Percentiles rank a stretch among this genome's conserved stretches.
Conservation (phyloP, 225 moss, liverwort and hornwort species). For the Anthoceros angustus region DNA sequence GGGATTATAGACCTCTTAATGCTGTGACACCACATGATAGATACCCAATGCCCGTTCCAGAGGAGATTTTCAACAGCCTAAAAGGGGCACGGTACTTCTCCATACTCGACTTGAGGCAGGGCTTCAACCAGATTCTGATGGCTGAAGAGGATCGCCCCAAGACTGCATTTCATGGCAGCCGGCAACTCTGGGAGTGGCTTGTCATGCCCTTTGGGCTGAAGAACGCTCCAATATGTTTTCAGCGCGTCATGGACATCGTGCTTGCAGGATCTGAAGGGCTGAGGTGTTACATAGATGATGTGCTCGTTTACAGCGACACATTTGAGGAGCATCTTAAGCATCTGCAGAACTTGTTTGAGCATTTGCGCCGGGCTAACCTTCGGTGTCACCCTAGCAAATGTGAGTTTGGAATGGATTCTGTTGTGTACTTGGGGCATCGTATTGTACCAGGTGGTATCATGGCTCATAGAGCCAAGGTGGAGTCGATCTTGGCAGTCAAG, state of each 20-base stretch:
- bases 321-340: conserved; percentile 2
- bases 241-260: conserved; percentile 6
- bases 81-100: not conserved
- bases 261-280: not conserved
- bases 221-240: conserved; percentile 6
- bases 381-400: conserved; percentile 7
- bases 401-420: conserved; percentile 3
- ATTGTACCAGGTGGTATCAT: conserved; percentile 2
- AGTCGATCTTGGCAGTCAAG: conserved; percentile 4
- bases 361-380: not conserved
- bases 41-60: conserved; percentile 6
- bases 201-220: conserved; percentile 8
- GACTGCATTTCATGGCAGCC: conserved; percentile 8
- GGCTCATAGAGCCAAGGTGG: conserved; percentile 4
- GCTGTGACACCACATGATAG: conserved; percentile 7
- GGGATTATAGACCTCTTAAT: conserved; percentile 5
- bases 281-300: conserved; percentile 6
- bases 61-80: conserved; percentile 10
- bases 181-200: conserved; percentile 10
- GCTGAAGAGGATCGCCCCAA: conserved; percentile 4
- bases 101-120: conserved; percentile 7
- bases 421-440: not conserved
- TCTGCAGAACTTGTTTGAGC: conserved; percentile 1
- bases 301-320: not conserved
- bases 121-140: conserved; percentile 10